Evolutionary conservation across 2,329 filamentous ascomycete genomes (phyloP).

Genomic region (Hymenoscyphus linearis): DNA sequence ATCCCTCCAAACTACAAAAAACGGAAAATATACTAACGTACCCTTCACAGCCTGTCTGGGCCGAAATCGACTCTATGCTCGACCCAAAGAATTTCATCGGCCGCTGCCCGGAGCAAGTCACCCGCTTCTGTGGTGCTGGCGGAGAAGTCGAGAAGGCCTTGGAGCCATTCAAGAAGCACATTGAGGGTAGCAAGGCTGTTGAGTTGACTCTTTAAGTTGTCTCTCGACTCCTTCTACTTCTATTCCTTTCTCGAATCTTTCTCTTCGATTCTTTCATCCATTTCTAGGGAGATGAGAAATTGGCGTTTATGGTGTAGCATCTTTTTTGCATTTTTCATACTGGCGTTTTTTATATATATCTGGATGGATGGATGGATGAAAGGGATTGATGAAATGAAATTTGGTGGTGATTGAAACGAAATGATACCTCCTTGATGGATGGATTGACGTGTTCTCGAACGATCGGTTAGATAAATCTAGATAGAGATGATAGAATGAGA

Average conservation of each 20-base stretch:
- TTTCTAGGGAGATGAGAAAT: neutral
- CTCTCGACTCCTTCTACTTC: neutral
- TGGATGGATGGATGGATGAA: neutral
- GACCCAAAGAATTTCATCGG: conserved; percentile 58
- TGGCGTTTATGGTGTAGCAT: neutral
- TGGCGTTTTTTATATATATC: neutral
- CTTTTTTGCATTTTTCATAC: neutral
- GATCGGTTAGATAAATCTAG: neutral
- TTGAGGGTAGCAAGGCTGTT: conserved; percentile 21
- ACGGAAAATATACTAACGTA: neutral
- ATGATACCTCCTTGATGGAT: neutral
- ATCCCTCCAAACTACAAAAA: neutral
- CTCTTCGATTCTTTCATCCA: too few relatives aligned
- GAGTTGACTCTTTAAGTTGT: conserved; percentile 19
- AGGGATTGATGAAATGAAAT: neutral
- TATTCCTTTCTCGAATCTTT: neutral
- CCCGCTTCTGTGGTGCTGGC: conserved; percentile 41
- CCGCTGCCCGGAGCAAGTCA: conserved; percentile 47
- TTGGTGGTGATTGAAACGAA: neutral
- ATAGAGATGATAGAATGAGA: neutral
- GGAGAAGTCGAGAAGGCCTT: conserved; percentile 44
- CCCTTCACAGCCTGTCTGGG: conserved; percentile 53
- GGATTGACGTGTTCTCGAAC: neutral
- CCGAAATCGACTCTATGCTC: conserved; percentile 62
- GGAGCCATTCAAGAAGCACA: conserved; percentile 39